Percentiles rank a stretch among this genome's conserved stretches.
These are phyloP conservation scores for Monosporascus sp. DNA, from an alignment of 2,329 filamentous ascomycete genomes.

Conservation along the genomic window DNA sequence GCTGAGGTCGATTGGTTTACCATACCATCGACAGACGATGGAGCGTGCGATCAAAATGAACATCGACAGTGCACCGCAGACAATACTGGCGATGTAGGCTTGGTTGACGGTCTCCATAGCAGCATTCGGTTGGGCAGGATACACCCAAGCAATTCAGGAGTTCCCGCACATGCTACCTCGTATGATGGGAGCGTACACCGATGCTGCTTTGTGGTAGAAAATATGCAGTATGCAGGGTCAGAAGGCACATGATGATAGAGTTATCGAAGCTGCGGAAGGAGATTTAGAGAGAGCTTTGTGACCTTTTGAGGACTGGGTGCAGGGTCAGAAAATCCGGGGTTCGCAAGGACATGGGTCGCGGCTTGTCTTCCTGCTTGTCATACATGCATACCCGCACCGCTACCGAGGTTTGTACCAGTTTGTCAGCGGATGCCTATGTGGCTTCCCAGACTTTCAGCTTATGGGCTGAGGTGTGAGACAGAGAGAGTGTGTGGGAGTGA, in stretches of 20 bases:
- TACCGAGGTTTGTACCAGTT: neutral
- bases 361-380: neutral
- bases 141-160: neutral
- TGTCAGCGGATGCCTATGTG: no score
- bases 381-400: neutral
- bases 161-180: neutral
- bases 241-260: neutral
- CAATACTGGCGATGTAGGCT: constrained; percentile 16
- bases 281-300: neutral
- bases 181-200: neutral
- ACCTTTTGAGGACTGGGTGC: neutral
- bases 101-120: neutral
- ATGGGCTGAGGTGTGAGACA: no score
- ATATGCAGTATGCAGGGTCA: neutral
- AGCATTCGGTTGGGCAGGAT: neutral
- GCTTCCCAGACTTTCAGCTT: no score
- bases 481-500: no score
- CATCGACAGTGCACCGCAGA: constrained; percentile 16
- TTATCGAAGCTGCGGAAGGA: neutral
- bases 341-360: neutral
- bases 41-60: constrained; percentile 17
- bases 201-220: neutral
- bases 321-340: neutral
- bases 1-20: constrained; percentile 18
- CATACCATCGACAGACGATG: constrained; percentile 16